Conservation (phyloP, 1,284 basidiomycete species). For the Coriolopsis trogii region DNA sequence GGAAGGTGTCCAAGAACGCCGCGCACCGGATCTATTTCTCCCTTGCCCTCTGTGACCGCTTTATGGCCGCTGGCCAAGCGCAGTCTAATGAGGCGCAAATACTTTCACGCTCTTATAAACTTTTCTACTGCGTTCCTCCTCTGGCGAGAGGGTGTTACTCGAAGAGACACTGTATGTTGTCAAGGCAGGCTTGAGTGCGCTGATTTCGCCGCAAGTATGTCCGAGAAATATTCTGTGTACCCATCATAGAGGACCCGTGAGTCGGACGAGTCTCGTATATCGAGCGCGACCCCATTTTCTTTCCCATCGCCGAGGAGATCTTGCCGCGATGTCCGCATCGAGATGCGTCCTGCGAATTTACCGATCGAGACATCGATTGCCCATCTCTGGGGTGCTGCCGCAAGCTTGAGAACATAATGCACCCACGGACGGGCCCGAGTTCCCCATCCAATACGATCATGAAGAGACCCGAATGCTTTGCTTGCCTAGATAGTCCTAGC, state of each 20-base stretch:
- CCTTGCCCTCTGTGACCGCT: no score
- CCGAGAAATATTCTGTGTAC: conserved; percentile 5
- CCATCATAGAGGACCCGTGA: not conserved
- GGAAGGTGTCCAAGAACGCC: conserved; percentile 18
- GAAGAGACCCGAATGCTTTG: not conserved
- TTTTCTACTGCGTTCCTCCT: not conserved
- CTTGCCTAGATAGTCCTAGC: conserved; percentile 5
- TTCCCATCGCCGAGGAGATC: not conserved
- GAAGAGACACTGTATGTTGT: not conserved
- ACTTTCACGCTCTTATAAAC: no score
- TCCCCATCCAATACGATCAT: not conserved
- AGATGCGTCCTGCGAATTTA: conserved; percentile 1
- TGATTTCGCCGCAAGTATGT: conserved; percentile 10
- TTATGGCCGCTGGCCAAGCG: no score
- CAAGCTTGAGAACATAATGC: not conserved
- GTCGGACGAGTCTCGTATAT: not conserved
- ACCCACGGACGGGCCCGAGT: not conserved
- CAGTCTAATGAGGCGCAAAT: no score
- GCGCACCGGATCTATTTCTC: not conserved
- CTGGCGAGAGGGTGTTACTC: not conserved
- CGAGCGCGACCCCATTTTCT: not conserved
- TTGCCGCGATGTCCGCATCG: conserved; percentile 1
- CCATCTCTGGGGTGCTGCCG: conserved; percentile 3
- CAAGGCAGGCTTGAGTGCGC: not conserved
- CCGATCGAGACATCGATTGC: conserved; percentile 7